Evolutionary conservation across 345 rosid species (phyloP).

Genomic region (Mallotus nudiflorus): DNA sequence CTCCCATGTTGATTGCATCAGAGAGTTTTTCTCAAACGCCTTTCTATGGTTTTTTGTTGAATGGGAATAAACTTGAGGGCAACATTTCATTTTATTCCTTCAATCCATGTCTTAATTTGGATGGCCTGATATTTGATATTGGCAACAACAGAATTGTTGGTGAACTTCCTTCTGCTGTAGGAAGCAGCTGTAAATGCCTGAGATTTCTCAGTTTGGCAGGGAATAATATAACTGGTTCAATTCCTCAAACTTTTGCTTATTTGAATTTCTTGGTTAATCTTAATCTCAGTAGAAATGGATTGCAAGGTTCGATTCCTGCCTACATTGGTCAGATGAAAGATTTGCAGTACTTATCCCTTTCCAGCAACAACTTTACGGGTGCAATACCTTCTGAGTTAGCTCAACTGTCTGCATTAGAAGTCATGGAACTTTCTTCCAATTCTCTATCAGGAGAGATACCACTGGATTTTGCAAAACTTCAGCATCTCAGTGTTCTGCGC

Average conservation of each 20-base stretch:
- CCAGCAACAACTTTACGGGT: constrained; percentile 42
- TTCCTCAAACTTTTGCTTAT: constrained; percentile 35
- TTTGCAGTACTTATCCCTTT: constrained; percentile 37
- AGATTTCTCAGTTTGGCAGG: constrained; percentile 39
- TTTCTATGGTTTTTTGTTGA: constrained; percentile 45
- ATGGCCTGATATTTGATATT: constrained; percentile 40
- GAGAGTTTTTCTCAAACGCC: constrained; percentile 30
- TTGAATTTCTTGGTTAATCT: constrained; percentile 38
- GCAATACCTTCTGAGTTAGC: constrained; percentile 37
- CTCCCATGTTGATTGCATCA: constrained; percentile 34
- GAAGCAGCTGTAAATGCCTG: constrained; percentile 38
- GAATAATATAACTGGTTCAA: constrained; percentile 36
- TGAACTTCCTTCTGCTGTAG: constrained; percentile 42
- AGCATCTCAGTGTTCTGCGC: constrained; percentile 40
- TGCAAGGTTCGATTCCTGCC: constrained; percentile 44
- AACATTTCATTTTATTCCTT: constrained; percentile 42
- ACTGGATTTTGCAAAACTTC: constrained; percentile 33
- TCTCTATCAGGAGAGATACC: constrained; percentile 46
- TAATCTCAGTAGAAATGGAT: constrained; percentile 42
- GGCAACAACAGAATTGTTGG: constrained; percentile 41
- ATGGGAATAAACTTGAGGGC: constrained; percentile 38
- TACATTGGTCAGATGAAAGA: constrained; percentile 34
- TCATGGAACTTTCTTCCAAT: constrained; percentile 50
- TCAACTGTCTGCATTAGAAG: constrained; percentile 40
- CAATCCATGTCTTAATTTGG: constrained; percentile 36